Conservation (phyloP, 2,329 filamentous ascomycete genomes). For the Lojkania enalia region DNA sequence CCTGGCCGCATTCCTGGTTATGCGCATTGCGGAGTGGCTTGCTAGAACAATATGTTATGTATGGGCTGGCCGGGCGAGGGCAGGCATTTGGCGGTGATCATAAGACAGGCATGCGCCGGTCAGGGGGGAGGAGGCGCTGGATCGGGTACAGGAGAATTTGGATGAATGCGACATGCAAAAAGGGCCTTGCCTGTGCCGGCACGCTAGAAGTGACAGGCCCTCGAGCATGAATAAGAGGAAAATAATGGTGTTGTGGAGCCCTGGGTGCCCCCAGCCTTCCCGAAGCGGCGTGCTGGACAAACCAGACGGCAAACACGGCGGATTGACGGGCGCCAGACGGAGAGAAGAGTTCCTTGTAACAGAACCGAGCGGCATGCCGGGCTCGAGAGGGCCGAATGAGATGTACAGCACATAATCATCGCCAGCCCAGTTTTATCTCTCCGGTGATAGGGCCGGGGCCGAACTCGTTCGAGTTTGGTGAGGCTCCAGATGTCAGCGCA, state of each 20-base stretch:
- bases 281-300: not conserved
- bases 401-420: constrained; percentile 7
- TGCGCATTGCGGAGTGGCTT: constrained; percentile 1
- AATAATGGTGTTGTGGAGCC: too few species aligned
- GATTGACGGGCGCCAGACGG: too few species aligned
- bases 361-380: not conserved
- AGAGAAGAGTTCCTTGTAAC: too few species aligned
- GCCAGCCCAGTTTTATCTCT: constrained; percentile 13
- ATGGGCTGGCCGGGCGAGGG: not conserved
- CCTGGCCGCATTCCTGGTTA: not conserved
- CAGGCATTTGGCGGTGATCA: not conserved
- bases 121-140: not conserved
- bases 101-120: constrained; percentile 5
- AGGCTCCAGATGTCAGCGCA: constrained; percentile 8
- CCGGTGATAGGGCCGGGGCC: constrained; percentile 18
- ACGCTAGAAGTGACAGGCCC: not conserved
- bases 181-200: constrained; percentile 1
- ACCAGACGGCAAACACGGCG: too few species aligned
- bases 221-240: not conserved
- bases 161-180: constrained; percentile 12
- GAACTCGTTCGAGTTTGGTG: constrained; percentile 7
- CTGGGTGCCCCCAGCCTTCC: too few species aligned
- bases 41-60: too few species aligned
- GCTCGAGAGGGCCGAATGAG: not conserved
- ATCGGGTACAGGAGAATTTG: constrained; percentile 5